These are phyloP conservation scores for Triglochin maritima DNA, from an alignment of 106 monocot genomes.

Conservation along the genomic window DNA sequence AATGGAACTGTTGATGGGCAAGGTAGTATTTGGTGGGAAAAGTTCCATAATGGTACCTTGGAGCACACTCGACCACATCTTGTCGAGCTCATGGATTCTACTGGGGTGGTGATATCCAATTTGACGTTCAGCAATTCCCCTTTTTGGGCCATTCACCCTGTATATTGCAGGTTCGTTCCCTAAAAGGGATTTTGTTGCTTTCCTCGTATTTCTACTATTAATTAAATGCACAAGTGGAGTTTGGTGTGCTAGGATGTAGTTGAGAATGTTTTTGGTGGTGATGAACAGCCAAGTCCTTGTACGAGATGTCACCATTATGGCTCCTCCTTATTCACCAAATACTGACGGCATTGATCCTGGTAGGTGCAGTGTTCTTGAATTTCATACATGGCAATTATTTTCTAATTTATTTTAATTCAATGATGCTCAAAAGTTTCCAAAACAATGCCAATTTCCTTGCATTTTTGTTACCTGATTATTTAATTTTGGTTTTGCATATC, in stretches of 20 bases:
- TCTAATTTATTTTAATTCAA: no score
- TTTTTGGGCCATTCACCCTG: conserved; percentile 92
- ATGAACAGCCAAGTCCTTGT: conserved; percentile 73
- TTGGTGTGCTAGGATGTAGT: conserved; percentile 11
- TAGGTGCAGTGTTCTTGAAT: conserved; percentile 6
- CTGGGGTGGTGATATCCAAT: conserved; percentile 68
- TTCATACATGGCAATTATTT: background rate
- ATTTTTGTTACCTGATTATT: no score
- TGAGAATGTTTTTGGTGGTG: conserved; percentile 40
- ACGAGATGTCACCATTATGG: conserved; percentile 66
- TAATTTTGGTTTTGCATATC: no score
- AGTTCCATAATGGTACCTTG: conserved; percentile 38
- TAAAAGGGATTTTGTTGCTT: background rate
- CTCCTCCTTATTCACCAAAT: conserved; percentile 82
- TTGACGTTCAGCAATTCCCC: conserved; percentile 84
- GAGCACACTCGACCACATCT: conserved; percentile 78
- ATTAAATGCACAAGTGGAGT: conserved; percentile 10
- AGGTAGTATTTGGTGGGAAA: conserved; percentile 80
- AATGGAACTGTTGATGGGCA: conserved; percentile 95
- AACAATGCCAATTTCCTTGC: no score
- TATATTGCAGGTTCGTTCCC: conserved; percentile 71
- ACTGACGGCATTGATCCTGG: conserved; percentile 94
- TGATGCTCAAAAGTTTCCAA: no score
- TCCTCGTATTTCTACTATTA: conserved; percentile 3
- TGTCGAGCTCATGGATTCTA: conserved; percentile 75